Conservation (phyloP, 2,329 filamentous ascomycete species). For the Colletotrichum spinosum region DNA sequence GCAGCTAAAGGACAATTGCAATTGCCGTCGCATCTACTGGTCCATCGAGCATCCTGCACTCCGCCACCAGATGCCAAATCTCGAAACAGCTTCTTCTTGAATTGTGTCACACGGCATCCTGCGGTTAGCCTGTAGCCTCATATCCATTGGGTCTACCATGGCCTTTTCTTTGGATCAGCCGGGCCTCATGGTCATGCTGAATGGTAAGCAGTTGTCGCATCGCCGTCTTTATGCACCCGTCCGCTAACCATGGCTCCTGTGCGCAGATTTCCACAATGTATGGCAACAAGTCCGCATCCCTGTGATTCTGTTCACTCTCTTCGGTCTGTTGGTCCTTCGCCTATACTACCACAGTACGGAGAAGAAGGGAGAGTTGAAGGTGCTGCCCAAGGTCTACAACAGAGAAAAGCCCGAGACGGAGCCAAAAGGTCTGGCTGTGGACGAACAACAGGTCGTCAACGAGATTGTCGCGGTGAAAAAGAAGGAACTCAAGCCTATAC, state of each 20-base stretch:
- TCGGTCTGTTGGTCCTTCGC: constrained; percentile 33
- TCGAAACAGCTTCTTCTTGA: constrained; percentile 9
- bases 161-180: constrained; percentile 11
- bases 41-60: constrained; percentile 17
- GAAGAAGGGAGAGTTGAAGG: constrained; percentile 33
- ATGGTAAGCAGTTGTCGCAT: constrained; percentile 19
- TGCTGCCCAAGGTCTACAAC: constrained; percentile 28
- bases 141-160: constrained; percentile 13
- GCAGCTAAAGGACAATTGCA: constrained; percentile 32
- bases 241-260: constrained; percentile 15
- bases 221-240: neutral
- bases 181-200: constrained; percentile 25
- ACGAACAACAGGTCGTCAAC: no score
- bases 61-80: constrained; percentile 19
- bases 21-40: constrained; percentile 33
- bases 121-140: constrained; percentile 12
- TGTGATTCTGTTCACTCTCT: constrained; percentile 31
- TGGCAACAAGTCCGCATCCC: constrained; percentile 39
- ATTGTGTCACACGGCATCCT: constrained; percentile 21
- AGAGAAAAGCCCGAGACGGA: constrained; percentile 21
- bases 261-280: constrained; percentile 31
- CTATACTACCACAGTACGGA: constrained; percentile 35
- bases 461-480: constrained; percentile 33
- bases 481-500: constrained; percentile 32
- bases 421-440: neutral